Percentiles rank a stretch among this genome's conserved stretches.
Evolutionary conservation across 495 filamentous ascomycete species (phyloP).

Genomic region (Trichoderma gamsii): DNA sequence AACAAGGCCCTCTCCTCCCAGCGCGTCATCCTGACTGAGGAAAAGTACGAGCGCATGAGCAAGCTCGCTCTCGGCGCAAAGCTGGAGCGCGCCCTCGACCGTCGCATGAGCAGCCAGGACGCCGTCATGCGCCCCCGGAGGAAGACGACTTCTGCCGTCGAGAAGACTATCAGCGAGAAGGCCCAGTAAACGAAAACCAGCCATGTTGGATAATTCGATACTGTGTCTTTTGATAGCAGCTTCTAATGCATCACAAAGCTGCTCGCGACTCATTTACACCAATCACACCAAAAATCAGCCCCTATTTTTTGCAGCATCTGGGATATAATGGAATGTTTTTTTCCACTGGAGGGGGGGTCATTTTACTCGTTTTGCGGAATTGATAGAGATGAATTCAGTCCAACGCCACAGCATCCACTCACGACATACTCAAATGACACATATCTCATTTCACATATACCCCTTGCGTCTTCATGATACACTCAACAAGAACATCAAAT

Average conservation of each 20-base stretch:
- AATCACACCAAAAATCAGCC: too few species aligned
- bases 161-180: constrained; percentile 13
- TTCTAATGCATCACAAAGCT: too few species aligned
- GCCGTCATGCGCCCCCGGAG: constrained; percentile 66
- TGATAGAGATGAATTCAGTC: constrained; percentile 12
- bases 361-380: constrained; percentile 20
- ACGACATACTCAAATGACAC: not conserved
- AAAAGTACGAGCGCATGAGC: constrained; percentile 70
- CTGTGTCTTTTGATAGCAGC: too few species aligned
- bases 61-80: constrained; percentile 37
- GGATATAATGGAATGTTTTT: not conserved
- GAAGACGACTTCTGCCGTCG: constrained; percentile 22
- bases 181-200: constrained; percentile 15
- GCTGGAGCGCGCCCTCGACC: constrained; percentile 70
- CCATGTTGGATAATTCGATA: not conserved
- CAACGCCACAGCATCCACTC: not conserved
- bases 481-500: not conserved
- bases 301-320: not conserved
- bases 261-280: too few species aligned
- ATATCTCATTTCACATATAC: constrained; percentile 4
- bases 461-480: constrained; percentile 3
- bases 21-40: constrained; percentile 71
- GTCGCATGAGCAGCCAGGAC: constrained; percentile 88
- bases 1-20: constrained; percentile 80
- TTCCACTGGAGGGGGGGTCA: constrained; percentile 18